Evolutionary conservation across 805 yeast species (phyloP), one percentile per base, ranked within the genome.

Genomic region (Gaillardinia entomophila): DNA sequence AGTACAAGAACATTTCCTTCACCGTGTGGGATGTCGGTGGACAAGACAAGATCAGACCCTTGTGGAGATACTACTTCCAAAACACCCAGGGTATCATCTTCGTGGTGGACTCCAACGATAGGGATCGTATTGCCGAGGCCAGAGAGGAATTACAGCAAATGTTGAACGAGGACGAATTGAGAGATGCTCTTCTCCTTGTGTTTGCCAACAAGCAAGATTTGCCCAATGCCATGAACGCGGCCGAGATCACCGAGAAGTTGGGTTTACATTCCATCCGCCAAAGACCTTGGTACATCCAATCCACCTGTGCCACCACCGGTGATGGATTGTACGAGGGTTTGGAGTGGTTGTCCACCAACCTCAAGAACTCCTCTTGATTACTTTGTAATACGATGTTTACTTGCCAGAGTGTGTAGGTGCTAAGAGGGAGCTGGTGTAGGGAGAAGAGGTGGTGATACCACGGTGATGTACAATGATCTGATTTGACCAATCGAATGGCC

Each of bases 11-110:
- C 80, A 86, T 88, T 66, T 82, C 95, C 27, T 88, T 88, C 72
- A 87, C 96, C 40, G 96, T 88, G 45, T 88, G 97, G 97, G 97
- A 90, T 78, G 96, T 89, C 52, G 97, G 97, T 83, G 97, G 97
- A 78, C 97, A 90, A 75, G 96, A 88, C 68, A 89, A 89, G 72
- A 90, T 90, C 59, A 85, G 97, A 73, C 96, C 97, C 39, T 74
- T 90, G 66, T 90, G 97, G 97, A 84, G 97, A 79, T 95, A 90
- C 70, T 90, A 90, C 67, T 90, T 80, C 85, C 96, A 90, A 71
- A 90, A 90, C 77, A 88, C 97, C 41, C 97, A 90, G 69, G 97
- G 97, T 73, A 86, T 90, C 60, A 89, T 90, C 63, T 90, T 89
- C 61, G 97, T 90, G 44, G 96, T 90, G 51, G 97, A 90, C 73